phyloP scores from a whole-genome alignment of 805 yeast genomes.

The Candida ulmi region DNA sequence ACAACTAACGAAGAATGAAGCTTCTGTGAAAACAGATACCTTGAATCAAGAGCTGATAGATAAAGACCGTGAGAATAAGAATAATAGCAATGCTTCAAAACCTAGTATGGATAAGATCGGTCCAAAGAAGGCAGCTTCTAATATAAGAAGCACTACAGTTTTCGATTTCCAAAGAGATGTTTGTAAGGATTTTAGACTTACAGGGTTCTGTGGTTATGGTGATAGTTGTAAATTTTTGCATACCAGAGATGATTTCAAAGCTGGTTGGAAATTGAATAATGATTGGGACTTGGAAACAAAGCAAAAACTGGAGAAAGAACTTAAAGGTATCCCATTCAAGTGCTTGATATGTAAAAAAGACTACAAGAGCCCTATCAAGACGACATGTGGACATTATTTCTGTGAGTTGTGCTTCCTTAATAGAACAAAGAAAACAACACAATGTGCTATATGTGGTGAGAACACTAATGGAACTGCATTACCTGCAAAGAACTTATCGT shows the following conservation, averaged over 20 bases:
- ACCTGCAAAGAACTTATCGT: conserved; percentile 39
- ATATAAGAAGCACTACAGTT: conserved; percentile 59
- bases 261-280: conserved; percentile 57
- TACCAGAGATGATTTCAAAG: conserved; percentile 76
- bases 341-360: conserved; percentile 57
- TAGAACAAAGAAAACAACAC: conserved; percentile 35
- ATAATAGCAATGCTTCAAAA: conserved; percentile 4
- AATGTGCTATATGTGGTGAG: conserved; percentile 52
- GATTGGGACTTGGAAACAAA: conserved; percentile 56
- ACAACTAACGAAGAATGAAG: conserved; percentile 11
- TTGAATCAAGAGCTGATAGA: conserved; percentile 18
- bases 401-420: conserved; percentile 57
- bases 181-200: conserved; percentile 85
- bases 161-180: conserved; percentile 90
- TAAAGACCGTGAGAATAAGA: conserved; percentile 7
- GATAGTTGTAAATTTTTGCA: conserved; percentile 95
- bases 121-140: conserved; percentile 35
- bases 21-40: conserved; percentile 20
- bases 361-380: conserved; percentile 50
- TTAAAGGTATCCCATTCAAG: conserved; percentile 44
- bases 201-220: conserved; percentile 96
- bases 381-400: conserved; percentile 58
- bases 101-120: conserved; percentile 25
- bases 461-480: conserved; percentile 57
- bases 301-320: conserved; percentile 20